Evolutionary conservation across 2,329 filamentous ascomycete species (phyloP).

Genomic region (Mollisia scopiformis): DNA sequence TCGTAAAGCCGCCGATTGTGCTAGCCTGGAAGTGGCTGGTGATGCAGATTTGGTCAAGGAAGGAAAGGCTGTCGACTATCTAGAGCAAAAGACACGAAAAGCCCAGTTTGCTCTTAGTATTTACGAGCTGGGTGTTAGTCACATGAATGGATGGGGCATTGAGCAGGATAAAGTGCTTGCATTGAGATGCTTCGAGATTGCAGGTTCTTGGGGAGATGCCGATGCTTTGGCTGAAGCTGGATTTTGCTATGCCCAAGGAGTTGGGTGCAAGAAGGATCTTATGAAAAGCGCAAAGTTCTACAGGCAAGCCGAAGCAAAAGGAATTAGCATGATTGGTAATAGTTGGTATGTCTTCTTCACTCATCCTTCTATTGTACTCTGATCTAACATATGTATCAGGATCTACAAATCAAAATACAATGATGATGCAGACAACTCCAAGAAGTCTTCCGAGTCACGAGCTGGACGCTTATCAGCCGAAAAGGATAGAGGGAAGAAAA

Average conservation of each 20-base stretch:
- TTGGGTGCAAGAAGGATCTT: constrained; percentile 94
- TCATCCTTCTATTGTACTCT: not conserved
- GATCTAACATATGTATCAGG: constrained; percentile 52
- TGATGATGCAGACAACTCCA: constrained; percentile 52
- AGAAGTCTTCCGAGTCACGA: constrained; percentile 43
- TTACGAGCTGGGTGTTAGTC: constrained; percentile 94
- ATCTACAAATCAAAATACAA: constrained; percentile 97
- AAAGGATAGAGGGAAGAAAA: constrained; percentile 55
- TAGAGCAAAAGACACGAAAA: constrained; percentile 80
- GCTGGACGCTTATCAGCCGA: constrained; percentile 31
- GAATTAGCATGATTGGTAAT: constrained; percentile 97
- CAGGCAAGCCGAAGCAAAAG: constrained; percentile 85
- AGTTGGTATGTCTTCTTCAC: constrained; percentile 77
- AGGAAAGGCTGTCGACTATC: constrained; percentile 63
- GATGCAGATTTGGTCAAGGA: constrained; percentile 71
- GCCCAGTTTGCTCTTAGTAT: constrained; percentile 95
- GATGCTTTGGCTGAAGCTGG: constrained; percentile 94
- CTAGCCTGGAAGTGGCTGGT: constrained; percentile 80
- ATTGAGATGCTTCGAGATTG: constrained; percentile 93
- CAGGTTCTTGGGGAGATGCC: constrained; percentile 91
- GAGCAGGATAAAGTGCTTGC: constrained; percentile 88
- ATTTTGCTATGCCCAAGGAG: constrained; percentile 92
- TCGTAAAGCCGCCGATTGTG: constrained; percentile 84
- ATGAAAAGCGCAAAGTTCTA: constrained; percentile 94
- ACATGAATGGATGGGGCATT: constrained; percentile 98